Base-by-base conservation (phyloP, 495 filamentous ascomycete species). In the Parathielavia hyrcaniae region DNA sequence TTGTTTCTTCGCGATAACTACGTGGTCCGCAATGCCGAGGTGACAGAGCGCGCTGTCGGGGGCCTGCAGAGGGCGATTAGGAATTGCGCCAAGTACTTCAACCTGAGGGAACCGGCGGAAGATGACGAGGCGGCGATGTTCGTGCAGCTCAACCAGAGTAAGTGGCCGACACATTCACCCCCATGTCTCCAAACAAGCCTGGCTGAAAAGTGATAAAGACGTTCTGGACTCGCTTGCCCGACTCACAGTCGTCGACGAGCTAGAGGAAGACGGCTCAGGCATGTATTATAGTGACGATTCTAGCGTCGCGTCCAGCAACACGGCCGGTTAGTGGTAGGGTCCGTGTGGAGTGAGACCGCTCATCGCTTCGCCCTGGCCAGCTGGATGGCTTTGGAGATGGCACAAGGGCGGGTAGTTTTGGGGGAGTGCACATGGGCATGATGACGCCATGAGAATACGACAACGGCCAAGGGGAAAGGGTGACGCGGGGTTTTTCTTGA, bases 191-290 rank as follows among this genome's bases (percentile, higher is more conserved):
- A 7, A 5, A 10, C 7, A 22, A 43, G 22, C 12, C 43, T 5
- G 36, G 45, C 61, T 75, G 60, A 71, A 57, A 26, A 34, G n/a
- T 12, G 43, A 9, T 51, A 23, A 53, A 81, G 79, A 17, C 55
- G 69, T 80, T 22, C 26, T 74, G n/a, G 69, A 75, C 16, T 58
- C 69, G 19, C 60, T 82, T 58, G 66, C 64, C 5, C 68, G 59
- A 43, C 61, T 75, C 20, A 71, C 67, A 11, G 77, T 81, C 5
- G 77, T 81, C 10, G 79, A 81, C 19, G 79, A 81, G 36, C 60
- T 74, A 50, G 80, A 81, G 57, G 80, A 81, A 43, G 79, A 82
- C 38, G 77, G 70, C 63, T 81, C 78, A 45, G 80, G 80, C 78
- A 78, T 67, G 78, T 76, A 61, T 36, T 62, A 64, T 50, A 74